A percentile compares a stretch with the other conserved stretches of the same genome.
Evolutionary conservation across 768 basidiomycete species (phyloP).

Genomic region (Trametes sanguinea): DNA sequence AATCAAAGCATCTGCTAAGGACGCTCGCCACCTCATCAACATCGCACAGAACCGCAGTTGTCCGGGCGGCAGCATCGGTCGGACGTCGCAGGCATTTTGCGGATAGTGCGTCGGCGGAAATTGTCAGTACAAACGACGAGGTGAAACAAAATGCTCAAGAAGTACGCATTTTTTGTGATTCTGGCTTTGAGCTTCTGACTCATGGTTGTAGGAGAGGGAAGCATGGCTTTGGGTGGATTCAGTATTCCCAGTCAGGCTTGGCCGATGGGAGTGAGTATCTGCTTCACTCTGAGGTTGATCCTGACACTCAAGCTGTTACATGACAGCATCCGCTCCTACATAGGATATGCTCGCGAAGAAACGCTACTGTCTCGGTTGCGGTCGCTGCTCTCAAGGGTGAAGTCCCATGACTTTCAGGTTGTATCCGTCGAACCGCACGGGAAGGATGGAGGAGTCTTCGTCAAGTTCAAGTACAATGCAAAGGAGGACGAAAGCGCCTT

Average conservation of each 20-base stretch:
- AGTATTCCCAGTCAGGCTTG: conserved; percentile 74
- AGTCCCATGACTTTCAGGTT: conserved; percentile 60
- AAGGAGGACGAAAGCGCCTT: conserved; percentile 39
- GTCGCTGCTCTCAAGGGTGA: conserved; percentile 51
- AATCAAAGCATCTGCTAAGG: conserved; percentile 1
- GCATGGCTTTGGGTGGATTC: conserved; percentile 76
- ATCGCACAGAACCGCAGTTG: not conserved
- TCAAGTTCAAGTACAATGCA: conserved; percentile 63
- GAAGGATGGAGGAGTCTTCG: conserved; percentile 89
- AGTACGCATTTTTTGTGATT: not conserved
- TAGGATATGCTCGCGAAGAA: conserved; percentile 63
- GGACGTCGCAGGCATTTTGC: conserved; percentile 8
- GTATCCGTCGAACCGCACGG: conserved; percentile 60
- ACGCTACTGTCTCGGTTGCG: conserved; percentile 52
- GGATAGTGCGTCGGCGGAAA: not conserved
- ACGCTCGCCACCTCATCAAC: conserved; percentile 1
- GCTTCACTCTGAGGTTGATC: no score
- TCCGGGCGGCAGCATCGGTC: not conserved
- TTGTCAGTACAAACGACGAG: not conserved
- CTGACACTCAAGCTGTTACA: no score
- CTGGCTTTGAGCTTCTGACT: not conserved
- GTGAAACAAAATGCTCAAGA: not conserved
- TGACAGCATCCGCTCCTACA: conserved; percentile 60
- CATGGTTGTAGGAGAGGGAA: conserved; percentile 35
- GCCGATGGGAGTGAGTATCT: conserved; percentile 61